Percentiles rank a stretch among this genome's conserved stretches.
These are phyloP conservation scores for Rhizopus stolonifer DNA, from an alignment of 371 early-diverging fungal species.

Conservation along the genomic window DNA sequence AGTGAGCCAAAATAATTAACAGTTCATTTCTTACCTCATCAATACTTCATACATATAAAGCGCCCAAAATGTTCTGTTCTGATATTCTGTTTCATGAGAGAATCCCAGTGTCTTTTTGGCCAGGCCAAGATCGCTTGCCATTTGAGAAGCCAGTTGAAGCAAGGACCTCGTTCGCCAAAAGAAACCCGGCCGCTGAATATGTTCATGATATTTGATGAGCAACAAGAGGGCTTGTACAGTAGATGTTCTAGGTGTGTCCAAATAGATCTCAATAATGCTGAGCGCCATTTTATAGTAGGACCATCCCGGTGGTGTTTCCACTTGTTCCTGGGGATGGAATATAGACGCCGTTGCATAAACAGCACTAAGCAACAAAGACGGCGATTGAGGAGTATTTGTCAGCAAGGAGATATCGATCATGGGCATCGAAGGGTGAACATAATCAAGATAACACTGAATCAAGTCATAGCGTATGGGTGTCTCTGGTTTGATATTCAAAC, in stretches of 20 bases:
- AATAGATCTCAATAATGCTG: slow-evolving; percentile 33
- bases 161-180: slow-evolving; percentile 42
- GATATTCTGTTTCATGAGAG: slow-evolving; percentile 8
- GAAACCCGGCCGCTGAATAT: slow-evolving; percentile 41
- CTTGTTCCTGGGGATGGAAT: slow-evolving; percentile 19
- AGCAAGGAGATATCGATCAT: slow-evolving; percentile 49
- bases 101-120: slow-evolving; percentile 6
- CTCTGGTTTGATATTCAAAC: slow-evolving; percentile 1
- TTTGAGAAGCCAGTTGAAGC: slow-evolving; percentile 35
- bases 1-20: neutral
- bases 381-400: slow-evolving; percentile 37
- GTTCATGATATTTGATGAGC: slow-evolving; percentile 47
- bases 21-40: slow-evolving; percentile 25
- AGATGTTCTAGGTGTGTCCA: slow-evolving; percentile 42
- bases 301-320: slow-evolving; percentile 33
- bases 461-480: slow-evolving; percentile 17
- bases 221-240: slow-evolving; percentile 46
- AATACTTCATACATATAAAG: slow-evolving; percentile 22
- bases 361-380: slow-evolving; percentile 52
- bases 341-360: slow-evolving; percentile 55
- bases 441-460: slow-evolving; percentile 45
- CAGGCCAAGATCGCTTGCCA: slow-evolving; percentile 39
- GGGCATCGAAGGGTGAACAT: slow-evolving; percentile 60
- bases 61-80: slow-evolving; percentile 28
- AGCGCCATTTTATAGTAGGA: slow-evolving; percentile 35